Percentiles rank a stretch among this genome's conserved stretches.
Evolutionary conservation across 2,329 filamentous ascomycete genomes (phyloP).

Genomic region (Monilinia aucupariae): DNA sequence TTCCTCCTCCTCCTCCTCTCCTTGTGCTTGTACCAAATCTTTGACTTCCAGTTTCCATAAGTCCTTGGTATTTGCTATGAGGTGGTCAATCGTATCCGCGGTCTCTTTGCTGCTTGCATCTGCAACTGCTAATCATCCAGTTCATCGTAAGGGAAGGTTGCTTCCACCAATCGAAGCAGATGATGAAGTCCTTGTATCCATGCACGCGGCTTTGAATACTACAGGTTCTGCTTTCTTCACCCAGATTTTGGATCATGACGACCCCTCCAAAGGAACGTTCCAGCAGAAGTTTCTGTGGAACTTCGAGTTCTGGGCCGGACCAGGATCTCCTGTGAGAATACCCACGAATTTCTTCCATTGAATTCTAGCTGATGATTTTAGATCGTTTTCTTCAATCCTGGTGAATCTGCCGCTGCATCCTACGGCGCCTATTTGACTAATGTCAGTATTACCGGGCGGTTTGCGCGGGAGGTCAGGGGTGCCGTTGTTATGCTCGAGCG

Average conservation of each 20-base stretch:
- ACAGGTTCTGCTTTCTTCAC: constrained; percentile 30
- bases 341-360: constrained; percentile 6
- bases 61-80: constrained; percentile 23
- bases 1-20: background rate
- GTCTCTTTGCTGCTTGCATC: constrained; percentile 20
- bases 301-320: constrained; percentile 47
- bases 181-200: constrained; percentile 19
- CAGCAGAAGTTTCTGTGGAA: constrained; percentile 50
- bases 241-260: constrained; percentile 54
- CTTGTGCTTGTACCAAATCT: background rate
- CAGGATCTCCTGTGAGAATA: constrained; percentile 45
- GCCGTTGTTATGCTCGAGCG: constrained; percentile 52
- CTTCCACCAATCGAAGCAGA: constrained; percentile 26
- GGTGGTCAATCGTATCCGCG: constrained; percentile 26
- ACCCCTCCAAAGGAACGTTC: constrained; percentile 51
- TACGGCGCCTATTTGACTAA: constrained; percentile 49
- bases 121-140: constrained; percentile 22
- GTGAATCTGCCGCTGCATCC: constrained; percentile 43
- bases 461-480: constrained; percentile 48
- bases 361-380: constrained; percentile 21
- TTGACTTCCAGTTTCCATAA: background rate
- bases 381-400: constrained; percentile 48
- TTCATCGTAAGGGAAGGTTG: constrained; percentile 24
- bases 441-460: constrained; percentile 44
- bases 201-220: constrained; percentile 16